A percentile compares a stretch with the other conserved stretches of the same genome.
Conservation (phyloP, 1,284 basidiomycete genomes). For the Tilletia indica region DNA sequence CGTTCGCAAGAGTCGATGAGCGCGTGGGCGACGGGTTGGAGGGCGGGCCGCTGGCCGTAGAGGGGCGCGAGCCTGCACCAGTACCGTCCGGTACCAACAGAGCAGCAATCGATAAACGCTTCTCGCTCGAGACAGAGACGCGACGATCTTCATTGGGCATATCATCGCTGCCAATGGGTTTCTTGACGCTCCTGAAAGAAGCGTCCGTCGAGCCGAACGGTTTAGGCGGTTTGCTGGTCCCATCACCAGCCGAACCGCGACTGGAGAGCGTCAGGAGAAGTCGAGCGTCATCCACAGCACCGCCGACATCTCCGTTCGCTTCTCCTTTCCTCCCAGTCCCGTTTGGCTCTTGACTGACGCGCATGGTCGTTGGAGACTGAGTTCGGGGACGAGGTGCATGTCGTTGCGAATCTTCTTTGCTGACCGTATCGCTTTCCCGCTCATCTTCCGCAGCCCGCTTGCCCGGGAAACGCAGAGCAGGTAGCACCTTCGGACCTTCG, state of each 20-base stretch:
- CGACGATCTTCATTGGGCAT: neutral
- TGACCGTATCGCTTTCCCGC: neutral
- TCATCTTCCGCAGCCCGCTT: conserved; percentile 9
- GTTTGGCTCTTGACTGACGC: neutral
- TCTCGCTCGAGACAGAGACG: conserved; percentile 5
- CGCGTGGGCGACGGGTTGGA: neutral
- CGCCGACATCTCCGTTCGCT: neutral
- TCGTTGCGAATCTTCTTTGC: neutral
- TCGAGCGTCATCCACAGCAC: neutral
- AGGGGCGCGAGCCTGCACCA: neutral
- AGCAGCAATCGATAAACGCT: neutral
- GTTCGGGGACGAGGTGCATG: conserved; percentile 6
- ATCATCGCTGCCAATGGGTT: neutral
- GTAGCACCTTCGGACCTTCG: neutral
- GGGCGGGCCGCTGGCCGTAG: neutral
- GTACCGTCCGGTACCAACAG: neutral
- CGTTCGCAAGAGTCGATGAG: too few relatives aligned
- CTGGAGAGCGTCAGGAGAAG: neutral
- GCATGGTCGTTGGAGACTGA: neutral
- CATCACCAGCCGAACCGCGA: conserved; percentile 9
- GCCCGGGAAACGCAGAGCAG: neutral
- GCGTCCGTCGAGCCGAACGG: conserved; percentile 9
- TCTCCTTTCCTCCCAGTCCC: neutral
- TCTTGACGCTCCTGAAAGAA: neutral
- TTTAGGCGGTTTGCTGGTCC: neutral